Base-by-base conservation (phyloP, 495 filamentous ascomycete species). In the Penicillium macrosclerotiorum region DNA sequence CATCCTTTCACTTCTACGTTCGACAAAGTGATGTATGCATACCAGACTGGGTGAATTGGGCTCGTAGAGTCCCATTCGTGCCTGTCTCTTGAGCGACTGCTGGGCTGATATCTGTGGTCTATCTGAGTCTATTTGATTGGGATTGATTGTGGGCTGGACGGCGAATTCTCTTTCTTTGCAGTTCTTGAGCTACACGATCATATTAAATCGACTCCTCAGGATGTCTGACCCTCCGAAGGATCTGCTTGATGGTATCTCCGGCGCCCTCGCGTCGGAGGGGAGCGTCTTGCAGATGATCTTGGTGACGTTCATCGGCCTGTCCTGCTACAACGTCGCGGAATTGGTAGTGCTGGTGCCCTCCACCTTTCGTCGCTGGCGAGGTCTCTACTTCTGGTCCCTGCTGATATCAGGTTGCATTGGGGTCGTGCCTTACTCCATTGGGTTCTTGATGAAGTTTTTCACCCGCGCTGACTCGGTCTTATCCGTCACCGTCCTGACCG, bases 341-440 rank as follows among this genome's bases (percentile, higher is more conserved):
- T 59, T 79, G 9, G 56, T 76, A 13, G 49, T 77, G 3, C 68
- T 78, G 24, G 67, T 78, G 19, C 66, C 73, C 18, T 58, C 72
- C 7, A 78, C 74, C 0, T 79, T 79, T 62, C 74, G 68, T 17
- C 65, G 75, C 32, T 74, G 72, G 64, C 65, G 64, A 14, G 75
- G 76, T 0, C 63, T 79, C 2, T 79, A 79, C 49, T 79, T 79
- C 60, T 79, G 74, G 73, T 71, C 69, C 9, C 57, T 79, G 13
- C 63, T 79, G 1, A 42, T 69, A 14, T 69, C 75, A 0, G 72
- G 67, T 1, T 64, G 62, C 29, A 52, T 74, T 22, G 71, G 71
- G 0, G 63, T 74, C 1, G 60, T 76, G 1, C 72, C 74, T 3
- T 76, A 78, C 50, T 76, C 75, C 8, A 59, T 78, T 4, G 76